A percentile compares a stretch with the other conserved stretches of the same genome.
These are phyloP conservation scores for Thalassiosira pacifica DNA, from an alignment of 352 stramenopile genomes.

Conservation along the genomic window DNA sequence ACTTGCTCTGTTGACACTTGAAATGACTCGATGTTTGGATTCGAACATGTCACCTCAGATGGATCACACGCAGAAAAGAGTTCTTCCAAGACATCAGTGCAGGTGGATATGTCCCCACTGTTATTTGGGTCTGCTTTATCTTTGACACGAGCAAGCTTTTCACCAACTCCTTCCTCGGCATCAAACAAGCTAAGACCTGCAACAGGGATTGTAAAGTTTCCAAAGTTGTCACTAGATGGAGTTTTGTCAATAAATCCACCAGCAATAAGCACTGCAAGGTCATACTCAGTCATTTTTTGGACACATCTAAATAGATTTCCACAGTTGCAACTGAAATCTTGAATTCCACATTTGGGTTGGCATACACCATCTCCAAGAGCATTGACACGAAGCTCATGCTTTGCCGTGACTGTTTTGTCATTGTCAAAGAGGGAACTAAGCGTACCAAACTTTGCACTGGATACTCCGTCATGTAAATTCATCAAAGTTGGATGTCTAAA, in stretches of 20 bases:
- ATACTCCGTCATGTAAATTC: too few species aligned
- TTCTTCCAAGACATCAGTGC: neutral
- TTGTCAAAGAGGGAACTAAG: too few species aligned
- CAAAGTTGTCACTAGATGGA: neutral
- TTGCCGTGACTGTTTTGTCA: neutral
- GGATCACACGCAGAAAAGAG: slow-evolving; percentile 7
- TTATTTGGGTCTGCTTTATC: neutral
- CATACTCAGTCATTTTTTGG: slow-evolving; percentile 13
- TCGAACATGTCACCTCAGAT: neutral
- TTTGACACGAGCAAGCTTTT: neutral
- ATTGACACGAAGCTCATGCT: neutral
- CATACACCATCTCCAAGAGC: neutral
- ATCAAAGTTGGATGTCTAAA: neutral
- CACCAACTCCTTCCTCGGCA: neutral
- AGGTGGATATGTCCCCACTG: neutral
- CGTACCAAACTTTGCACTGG: too few species aligned
- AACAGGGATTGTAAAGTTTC: neutral
- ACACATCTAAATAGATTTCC: slow-evolving; percentile 16
- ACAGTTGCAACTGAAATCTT: slow-evolving; percentile 18
- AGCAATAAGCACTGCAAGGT: slow-evolving; percentile 1
- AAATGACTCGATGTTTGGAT: slow-evolving; percentile 14
- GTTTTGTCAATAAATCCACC: slow-evolving; percentile 1
- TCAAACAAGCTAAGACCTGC: neutral
- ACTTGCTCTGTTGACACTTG: neutral
- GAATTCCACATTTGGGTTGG: neutral